phyloP scores from a whole-genome alignment of 805 yeast genomes.

The Kuraishia ogatae region DNA sequence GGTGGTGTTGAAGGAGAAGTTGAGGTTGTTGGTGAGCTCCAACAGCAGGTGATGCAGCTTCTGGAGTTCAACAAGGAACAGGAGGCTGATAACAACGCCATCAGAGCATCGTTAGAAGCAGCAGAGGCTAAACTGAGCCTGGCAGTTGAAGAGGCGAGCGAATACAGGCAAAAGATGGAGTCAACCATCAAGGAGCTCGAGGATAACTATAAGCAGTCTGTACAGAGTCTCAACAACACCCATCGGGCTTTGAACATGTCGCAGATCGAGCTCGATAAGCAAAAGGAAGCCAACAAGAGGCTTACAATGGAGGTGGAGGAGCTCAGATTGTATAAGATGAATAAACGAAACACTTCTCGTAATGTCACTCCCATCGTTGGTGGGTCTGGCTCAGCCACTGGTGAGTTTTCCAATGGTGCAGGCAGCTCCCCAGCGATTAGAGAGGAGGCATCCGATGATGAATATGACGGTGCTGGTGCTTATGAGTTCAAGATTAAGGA shows the following conservation, averaged over 20 bases:
- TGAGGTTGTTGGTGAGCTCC: constrained; percentile 31
- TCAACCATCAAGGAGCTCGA: constrained; percentile 35
- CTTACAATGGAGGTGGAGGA: constrained; percentile 64
- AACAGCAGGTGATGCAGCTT: constrained; percentile 48
- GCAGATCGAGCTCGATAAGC: constrained; percentile 60
- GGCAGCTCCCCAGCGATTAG: not conserved
- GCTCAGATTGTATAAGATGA: constrained; percentile 40
- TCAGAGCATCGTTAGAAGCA: constrained; percentile 23
- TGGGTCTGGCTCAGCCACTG: not conserved
- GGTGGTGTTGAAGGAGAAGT: not conserved
- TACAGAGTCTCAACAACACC: constrained; percentile 65
- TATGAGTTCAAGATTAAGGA: constrained; percentile 73
- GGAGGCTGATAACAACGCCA: constrained; percentile 22
- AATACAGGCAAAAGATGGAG: not conserved
- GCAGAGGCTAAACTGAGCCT: constrained; percentile 4
- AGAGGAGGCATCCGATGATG: constrained; percentile 13
- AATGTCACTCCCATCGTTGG: constrained; percentile 15
- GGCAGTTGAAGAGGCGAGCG: not conserved
- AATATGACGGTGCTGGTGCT: constrained; percentile 30
- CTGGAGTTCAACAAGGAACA: constrained; percentile 21
- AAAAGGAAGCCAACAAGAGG: constrained; percentile 44
- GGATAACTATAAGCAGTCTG: constrained; percentile 60
- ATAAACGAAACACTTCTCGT: constrained; percentile 20
- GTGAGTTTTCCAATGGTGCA: not conserved
- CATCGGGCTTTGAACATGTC: constrained; percentile 67